phyloP scores from a whole-genome alignment of 345 rosid genomes.

The Melaleuca quinquenervia region DNA sequence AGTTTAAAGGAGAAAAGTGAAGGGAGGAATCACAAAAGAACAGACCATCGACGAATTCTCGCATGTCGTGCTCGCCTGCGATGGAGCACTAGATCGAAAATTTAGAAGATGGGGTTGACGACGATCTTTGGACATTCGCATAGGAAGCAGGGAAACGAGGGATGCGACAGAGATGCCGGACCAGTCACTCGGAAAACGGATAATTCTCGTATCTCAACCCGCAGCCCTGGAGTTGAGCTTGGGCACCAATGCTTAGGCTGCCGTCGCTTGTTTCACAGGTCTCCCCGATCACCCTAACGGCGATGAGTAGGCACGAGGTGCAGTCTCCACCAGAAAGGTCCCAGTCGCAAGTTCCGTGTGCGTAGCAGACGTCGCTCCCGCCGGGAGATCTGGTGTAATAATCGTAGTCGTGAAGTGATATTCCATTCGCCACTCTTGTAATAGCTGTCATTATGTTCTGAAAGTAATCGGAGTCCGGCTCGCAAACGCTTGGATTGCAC shows the following conservation, averaged over 20 bases:
- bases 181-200: not conserved
- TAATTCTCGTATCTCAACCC: not conserved
- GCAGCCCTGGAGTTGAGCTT: not conserved
- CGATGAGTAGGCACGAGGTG: not conserved
- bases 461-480: too few relatives aligned
- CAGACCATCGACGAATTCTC: not conserved
- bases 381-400: not conserved
- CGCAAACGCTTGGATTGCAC: too few relatives aligned
- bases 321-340: not conserved
- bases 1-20: too few relatives aligned
- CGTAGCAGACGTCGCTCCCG: not conserved
- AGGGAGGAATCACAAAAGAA: too few relatives aligned
- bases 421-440: rapidly evolving
- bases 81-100: too few relatives aligned
- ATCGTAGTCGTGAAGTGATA: not conserved
- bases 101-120: too few relatives aligned
- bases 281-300: not conserved
- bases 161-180: not conserved
- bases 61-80: too few relatives aligned
- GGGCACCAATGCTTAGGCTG: not conserved
- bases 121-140: too few relatives aligned
- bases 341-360: not conserved
- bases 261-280: not conserved
- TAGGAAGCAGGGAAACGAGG: not conserved
- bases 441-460: not conserved